Evolutionary conservation across 1,139 yeast genomes (phyloP).

Genomic region (Lodderomyces margitis): DNA sequence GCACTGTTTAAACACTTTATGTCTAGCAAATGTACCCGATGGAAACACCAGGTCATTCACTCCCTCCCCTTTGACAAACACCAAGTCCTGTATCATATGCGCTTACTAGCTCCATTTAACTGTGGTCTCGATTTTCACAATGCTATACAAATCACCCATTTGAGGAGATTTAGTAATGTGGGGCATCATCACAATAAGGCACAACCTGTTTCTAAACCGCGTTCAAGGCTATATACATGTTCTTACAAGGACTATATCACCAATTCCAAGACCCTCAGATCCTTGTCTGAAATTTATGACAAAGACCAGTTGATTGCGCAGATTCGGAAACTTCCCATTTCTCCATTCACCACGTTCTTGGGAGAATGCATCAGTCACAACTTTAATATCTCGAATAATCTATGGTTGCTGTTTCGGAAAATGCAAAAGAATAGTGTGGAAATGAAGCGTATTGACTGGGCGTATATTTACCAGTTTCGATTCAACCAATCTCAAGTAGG

Average conservation of each 20-base stretch:
- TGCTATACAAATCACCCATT: not conserved
- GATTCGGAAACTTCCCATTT: not conserved
- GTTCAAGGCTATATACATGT: too few relatives aligned
- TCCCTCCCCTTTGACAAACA: not conserved
- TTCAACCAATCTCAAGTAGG: not conserved
- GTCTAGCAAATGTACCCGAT: not conserved
- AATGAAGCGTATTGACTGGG: not conserved
- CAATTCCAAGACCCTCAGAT: not conserved
- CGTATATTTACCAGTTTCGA: slow-evolving; percentile 4
- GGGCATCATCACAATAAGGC: too few relatives aligned
- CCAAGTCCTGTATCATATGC: not conserved
- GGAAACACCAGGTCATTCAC: not conserved
- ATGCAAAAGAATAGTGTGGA: not conserved
- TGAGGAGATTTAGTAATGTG: too few relatives aligned
- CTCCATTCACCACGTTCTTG: not conserved
- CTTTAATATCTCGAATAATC: slow-evolving; percentile 1
- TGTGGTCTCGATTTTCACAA: not conserved
- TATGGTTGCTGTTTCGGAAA: slow-evolving; percentile 4
- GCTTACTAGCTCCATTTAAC: not conserved
- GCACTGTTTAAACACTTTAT: not conserved
- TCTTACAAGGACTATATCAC: too few relatives aligned
- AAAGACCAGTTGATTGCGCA: not conserved
- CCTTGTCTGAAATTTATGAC: not conserved
- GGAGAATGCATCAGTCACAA: not conserved
- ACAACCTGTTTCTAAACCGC: too few relatives aligned